Evolutionary conservation across 2,329 filamentous ascomycete genomes (phyloP), one percentile per base, ranked within the genome.

Genomic region (Kalaharituber pfeilii): DNA sequence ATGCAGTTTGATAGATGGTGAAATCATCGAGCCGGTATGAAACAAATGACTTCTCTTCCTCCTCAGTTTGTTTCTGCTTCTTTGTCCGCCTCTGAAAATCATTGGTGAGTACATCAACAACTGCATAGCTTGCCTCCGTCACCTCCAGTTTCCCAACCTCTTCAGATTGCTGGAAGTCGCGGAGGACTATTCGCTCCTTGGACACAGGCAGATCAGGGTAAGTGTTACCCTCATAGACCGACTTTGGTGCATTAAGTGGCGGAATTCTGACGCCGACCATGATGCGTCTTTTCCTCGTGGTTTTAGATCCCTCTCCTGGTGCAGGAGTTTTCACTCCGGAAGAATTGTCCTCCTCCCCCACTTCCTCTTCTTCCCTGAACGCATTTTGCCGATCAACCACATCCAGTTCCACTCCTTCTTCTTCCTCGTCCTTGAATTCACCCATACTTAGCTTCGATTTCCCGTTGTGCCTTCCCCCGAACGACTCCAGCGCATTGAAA

Each of bases 21-120:
- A 84, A 84, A 1, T 77, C 65, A 8, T 78, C 68, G 0, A 84
- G 66, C 3, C 20, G 39, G 27, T 58, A 59, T 2, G 42, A 50
- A 30, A 49, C 50, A 22, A 56, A 58, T 42, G 57, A 58, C 33
- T 27, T 28, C n/a, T 22, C 47, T 33, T 51, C 36, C n/a, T 20
- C 36, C 18, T 22, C 5, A 3, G 33, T 44, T 24, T 25, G 4
- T 24, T 47, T 26, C 51, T 45, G 26, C n/a, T 20, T 15, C 53
- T 24, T 44, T 42, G 53, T 49, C 24, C 42, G 24, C 53, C 51
- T 39, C 53, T 49, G 18, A 6, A 22, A 49, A 50, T n/a, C 30
- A 26, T 15, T 8, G 53, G 36, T 6, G 53, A 29, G 11, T 7
- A 15, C 20, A 2, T 26, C 39, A 36, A 5, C 11, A 15, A 49